Evolutionary conservation across 331 rosid genomes (phyloP), one percentile per base, ranked within the genome.

Genomic region (Erythrophleum ivorense): DNA sequence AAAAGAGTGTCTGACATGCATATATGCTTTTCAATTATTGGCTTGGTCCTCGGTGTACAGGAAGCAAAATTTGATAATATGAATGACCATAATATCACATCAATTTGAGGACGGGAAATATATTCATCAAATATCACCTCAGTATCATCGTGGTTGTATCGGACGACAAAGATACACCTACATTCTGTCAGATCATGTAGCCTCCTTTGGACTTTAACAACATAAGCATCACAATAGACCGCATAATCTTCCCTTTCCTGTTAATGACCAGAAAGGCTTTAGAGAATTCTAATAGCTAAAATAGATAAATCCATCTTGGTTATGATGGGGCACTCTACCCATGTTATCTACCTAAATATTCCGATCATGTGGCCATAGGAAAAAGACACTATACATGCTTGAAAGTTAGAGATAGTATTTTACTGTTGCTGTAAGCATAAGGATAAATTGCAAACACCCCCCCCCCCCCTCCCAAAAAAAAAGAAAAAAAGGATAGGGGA

Each of bases 181-280:
- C 90, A 87, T 14, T 71, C 88, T 63, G 55, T 75, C 52, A 11
- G 38, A 78, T 76, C 88, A 40, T 87, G 90, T 15, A 12, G 1
- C 78, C 52, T 78, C 58, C 88, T 84, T 68, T 84, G 75, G 82
- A 87, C 19, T 40, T 46, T 64, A 34, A 84, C 19, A 16, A 87
- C 54, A 21, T 52, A 59, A 48, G 90, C 88, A 84, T 87, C 90
- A 71, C 80, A 81, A 72, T 87, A 75, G 63, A 87, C 84, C 9
- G 88, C 88, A 75, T 87, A 90, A 52, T 89, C 84, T 40, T 85
- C 86, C 55, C 88, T 84, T 83, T 90, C 97, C 99, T 94, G 95
- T 11, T 49, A 45, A 80, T 68, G 63, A 78, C 67, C 74, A 80
- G 43, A 38, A 73, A 46, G 54, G 38, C 69, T 10, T 18, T 68